Base-by-base conservation (phyloP, 2,329 filamentous ascomycete species). In the Botrytis fragariae region DNA sequence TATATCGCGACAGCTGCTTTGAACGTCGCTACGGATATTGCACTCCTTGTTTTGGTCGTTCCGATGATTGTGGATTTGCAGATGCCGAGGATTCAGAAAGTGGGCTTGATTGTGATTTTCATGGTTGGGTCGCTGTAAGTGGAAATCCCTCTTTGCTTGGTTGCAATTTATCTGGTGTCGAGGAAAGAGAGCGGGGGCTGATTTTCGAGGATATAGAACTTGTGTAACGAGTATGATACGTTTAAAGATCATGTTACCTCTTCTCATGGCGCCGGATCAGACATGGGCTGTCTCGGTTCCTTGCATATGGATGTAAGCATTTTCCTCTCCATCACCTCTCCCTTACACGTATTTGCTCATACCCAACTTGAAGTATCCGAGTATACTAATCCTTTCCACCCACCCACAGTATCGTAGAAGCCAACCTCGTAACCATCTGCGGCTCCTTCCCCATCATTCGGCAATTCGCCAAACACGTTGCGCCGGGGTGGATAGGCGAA, bases 341-440 rank as follows among this genome's bases (percentile, higher is more conserved):
- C 25, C 51, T 18, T 7, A 7, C 51, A 57, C n/a, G 14, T 1
- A 57, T 32, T 32, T 16, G n/a, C 14, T 9, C 3, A 68, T 39
- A 29, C 4, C 45, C 37, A 22, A 18, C 12, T 32, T 25, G 6
- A n/a, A 29, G 18, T 1, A 16, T 9, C 51, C 45, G 22, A 39
- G 37, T 9, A 32, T 57, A 32, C 48, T 57, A 42, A 68, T 16
- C 18, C 25, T 42, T 22, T 35, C n/a, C n/a, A 14, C 18, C n/a
- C n/a, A 14, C 18, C 32, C 22, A 25, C 39, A 68, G 70, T 6
- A 59, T 57, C n/a, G 62, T 72, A 20, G 70, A 72, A 72, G 62
- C 70, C 48, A 72, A 72, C n/a, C 45, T 72, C 5, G 48, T 69
- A n/a, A 69, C 74, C 22, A 62, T 73, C 37, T 72, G 67, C 67